phyloP scores from a whole-genome alignment of 148 eudicot genomes.

The Vaccinium corymbosum region DNA sequence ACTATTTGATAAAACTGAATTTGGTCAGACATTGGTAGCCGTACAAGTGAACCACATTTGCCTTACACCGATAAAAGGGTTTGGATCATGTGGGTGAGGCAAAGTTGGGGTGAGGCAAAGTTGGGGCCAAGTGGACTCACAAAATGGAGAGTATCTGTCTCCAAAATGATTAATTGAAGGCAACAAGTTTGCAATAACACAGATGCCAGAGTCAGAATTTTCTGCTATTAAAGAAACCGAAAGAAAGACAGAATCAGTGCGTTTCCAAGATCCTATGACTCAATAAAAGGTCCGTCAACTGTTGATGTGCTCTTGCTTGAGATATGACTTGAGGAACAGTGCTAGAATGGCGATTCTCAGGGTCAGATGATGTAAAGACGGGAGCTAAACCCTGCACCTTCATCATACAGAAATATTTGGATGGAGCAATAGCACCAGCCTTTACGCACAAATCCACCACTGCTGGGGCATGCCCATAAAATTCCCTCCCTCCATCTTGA shows the following conservation, averaged over 20 bases:
- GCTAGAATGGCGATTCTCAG: too few relatives aligned
- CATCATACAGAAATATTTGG: conserved; percentile 72
- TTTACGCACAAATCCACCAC: conserved; percentile 80
- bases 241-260: too few relatives aligned
- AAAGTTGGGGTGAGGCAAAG: not conserved
- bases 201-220: conserved; percentile 26
- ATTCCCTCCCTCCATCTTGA: conserved; percentile 50
- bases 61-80: not conserved
- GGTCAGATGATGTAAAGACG: too few relatives aligned
- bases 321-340: too few relatives aligned
- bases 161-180: not conserved
- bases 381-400: conserved; percentile 57
- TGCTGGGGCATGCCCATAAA: conserved; percentile 93
- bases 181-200: conserved; percentile 13
- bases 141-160: not conserved
- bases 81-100: not conserved
- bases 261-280: too few relatives aligned
- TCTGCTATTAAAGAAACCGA: too few relatives aligned
- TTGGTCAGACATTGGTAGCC: not conserved
- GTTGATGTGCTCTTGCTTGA: too few relatives aligned
- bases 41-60: not conserved
- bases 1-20: not conserved
- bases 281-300: too few relatives aligned
- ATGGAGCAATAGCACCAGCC: conserved; percentile 55
- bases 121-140: not conserved